A percentile compares a stretch with the other conserved stretches of the same genome.
These are phyloP conservation scores for Candida mesenterica DNA, from an alignment of 1,139 yeast genomes.

Conservation along the genomic window DNA sequence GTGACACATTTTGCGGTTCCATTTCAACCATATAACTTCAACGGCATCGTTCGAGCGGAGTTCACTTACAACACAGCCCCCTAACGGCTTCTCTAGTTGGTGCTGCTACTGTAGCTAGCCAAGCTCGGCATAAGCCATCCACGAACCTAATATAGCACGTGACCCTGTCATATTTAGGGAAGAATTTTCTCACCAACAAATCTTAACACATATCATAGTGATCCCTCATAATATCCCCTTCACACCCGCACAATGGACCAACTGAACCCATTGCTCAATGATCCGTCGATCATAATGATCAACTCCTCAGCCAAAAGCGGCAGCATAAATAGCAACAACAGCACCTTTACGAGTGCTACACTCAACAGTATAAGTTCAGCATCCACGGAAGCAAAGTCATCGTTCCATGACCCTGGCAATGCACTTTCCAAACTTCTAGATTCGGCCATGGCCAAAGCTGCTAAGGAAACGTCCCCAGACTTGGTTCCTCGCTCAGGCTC, in stretches of 20 bases:
- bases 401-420: constrained; percentile 25
- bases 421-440: constrained; percentile 42
- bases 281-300: constrained; percentile 33
- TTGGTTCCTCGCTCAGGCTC: constrained; percentile 21
- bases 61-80: no score
- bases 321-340: not conserved
- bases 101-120: no score
- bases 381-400: not conserved
- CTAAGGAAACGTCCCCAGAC: constrained; percentile 47
- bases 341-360: not conserved
- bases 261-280: constrained; percentile 27
- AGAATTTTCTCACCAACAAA: not conserved
- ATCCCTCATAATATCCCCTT: no score
- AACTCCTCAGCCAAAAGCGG: not conserved
- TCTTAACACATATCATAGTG: not conserved
- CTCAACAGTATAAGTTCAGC: not conserved
- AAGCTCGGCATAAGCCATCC: no score
- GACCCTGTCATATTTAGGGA: no score
- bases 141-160: no score
- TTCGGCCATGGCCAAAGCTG: constrained; percentile 44
- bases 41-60: no score
- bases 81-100: no score
- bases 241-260: constrained; percentile 2
- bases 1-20: no score
- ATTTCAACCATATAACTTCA: no score